Evolutionary conservation across 2,329 filamentous ascomycete species (phyloP), one percentile per base, ranked within the genome.

Genomic region (Sclerotiophoma versabilis): DNA sequence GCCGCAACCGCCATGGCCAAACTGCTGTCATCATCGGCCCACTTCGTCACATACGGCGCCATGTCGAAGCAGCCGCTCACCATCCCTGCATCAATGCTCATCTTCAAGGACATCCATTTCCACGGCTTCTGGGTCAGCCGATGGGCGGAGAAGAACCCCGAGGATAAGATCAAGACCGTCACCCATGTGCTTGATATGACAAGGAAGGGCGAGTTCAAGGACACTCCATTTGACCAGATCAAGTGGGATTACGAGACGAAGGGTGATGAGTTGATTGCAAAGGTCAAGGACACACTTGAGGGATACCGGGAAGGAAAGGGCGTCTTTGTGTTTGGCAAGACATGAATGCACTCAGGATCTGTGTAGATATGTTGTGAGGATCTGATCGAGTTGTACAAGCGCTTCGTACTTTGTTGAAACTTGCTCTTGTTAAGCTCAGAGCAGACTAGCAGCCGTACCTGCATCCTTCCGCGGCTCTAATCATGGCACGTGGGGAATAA

Each of bases 91-190:
- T 90, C 90, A 0, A 80, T 96, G 63, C 80, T 98, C 55, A 99
- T 99, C 66, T 99, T 99, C 80, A 95, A 93, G 76, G 87, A 98
- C 65, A 82, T 98, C 46, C 83, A 85, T 45, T 96, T 97, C 70
- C 84, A 91, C 58, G 96, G 95, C 4, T 99, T 98, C 76, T 99
- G 95, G 95, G 87, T 98, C 20, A 95, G 90, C 70, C 86, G 83
- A 56, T 98, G 95, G 93, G 91, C 90, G 41, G 88, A 93, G 71
- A 79, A 82, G 59, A 83, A 97, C 65, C 84, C 87, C 0, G 81
- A 82, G 5, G 87, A 88, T 55, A 96, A 96, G 79, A 84, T 85
- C 71, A 84, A 83, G 69, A 96, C 92, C 37, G 87, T 98, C n/a
- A 84, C 89, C 20, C 91, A 96, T 76, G 88, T 99, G 29, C 77